Conservation (phyloP, 805 yeast species). For the Peterozyma toletana region DNA sequence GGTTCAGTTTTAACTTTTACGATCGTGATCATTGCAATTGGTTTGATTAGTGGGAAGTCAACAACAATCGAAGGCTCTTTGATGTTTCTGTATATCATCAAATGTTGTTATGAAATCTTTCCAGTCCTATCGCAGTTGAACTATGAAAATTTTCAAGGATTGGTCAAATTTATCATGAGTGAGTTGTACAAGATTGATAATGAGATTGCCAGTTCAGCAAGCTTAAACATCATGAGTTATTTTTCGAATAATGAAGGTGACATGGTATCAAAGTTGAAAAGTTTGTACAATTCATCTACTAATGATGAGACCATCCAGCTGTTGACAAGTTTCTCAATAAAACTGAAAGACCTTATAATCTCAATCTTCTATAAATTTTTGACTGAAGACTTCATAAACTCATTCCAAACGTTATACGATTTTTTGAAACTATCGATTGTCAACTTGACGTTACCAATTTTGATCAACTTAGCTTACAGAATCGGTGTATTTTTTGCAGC, state of each 20-base stretch:
- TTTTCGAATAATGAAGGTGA: background rate
- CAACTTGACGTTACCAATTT: slow-evolving; percentile 74
- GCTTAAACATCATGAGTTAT: slow-evolving; percentile 1
- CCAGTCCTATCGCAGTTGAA: slow-evolving; percentile 66
- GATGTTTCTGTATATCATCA: slow-evolving; percentile 83
- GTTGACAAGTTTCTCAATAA: slow-evolving; percentile 11
- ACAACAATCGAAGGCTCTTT: slow-evolving; percentile 87
- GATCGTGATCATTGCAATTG: slow-evolving; percentile 68
- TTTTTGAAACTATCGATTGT: slow-evolving; percentile 41
- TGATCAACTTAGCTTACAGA: slow-evolving; percentile 77
- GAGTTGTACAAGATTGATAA: slow-evolving; percentile 27
- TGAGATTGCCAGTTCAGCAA: slow-evolving; percentile 11
- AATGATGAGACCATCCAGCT: background rate
- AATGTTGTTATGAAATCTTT: slow-evolving; percentile 87
- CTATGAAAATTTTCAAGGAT: slow-evolving; percentile 19
- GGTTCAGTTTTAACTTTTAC: slow-evolving; percentile 82
- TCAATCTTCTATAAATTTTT: slow-evolving; percentile 21
- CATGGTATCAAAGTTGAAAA: background rate
- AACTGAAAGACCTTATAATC: slow-evolving; percentile 18
- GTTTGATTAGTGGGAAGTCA: slow-evolving; percentile 77
- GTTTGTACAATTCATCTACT: background rate
- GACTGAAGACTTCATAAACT: slow-evolving; percentile 45
- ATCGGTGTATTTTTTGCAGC: slow-evolving; percentile 84
- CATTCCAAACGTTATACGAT: slow-evolving; percentile 48
- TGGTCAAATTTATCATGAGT: slow-evolving; percentile 25